A percentile compares a stretch with the other conserved stretches of the same genome.
Evolutionary conservation across 176 grass and related monocot species (phyloP).

Genomic region (Olyra latifolia): DNA sequence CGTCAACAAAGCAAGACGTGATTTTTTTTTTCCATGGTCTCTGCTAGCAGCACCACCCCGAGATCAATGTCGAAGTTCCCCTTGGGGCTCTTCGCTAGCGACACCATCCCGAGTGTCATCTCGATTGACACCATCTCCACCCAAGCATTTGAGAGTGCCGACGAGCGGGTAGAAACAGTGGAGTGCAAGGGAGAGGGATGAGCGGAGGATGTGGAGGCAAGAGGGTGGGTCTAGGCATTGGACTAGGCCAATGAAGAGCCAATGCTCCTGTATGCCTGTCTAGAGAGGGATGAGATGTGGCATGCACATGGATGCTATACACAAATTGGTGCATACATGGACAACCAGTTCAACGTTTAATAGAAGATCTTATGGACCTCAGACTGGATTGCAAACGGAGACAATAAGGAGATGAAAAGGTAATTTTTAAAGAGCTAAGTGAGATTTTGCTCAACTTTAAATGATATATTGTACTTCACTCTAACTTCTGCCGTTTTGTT

Average conservation of each 20-base stretch:
- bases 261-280: too few relatives aligned
- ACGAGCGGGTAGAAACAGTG: conserved; percentile 53
- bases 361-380: too few relatives aligned
- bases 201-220: conserved; percentile 40
- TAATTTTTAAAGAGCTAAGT: too few relatives aligned
- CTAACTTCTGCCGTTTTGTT: too few relatives aligned
- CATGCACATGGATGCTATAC: too few relatives aligned
- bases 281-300: too few relatives aligned
- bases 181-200: conserved; percentile 53
- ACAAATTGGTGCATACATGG: too few relatives aligned
- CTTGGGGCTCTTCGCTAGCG: conserved; percentile 42
- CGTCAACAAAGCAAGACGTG: conserved; percentile 21
- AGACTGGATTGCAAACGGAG: too few relatives aligned
- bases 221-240: conserved; percentile 51
- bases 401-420: too few relatives aligned
- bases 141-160: conserved; percentile 23
- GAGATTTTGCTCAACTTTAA: too few relatives aligned
- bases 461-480: too few relatives aligned
- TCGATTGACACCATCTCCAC: conserved; percentile 59
- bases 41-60: conserved; percentile 37
- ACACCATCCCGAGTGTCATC: conserved; percentile 50
- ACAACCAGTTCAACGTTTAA: too few relatives aligned
- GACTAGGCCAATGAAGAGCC: conserved; percentile 53
- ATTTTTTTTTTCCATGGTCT: conserved; percentile 52
- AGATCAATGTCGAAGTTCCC: conserved; percentile 48